These are phyloP conservation scores for Microstroma glucosiphilum DNA, from an alignment of 1,284 basidiomycete genomes.

Conservation along the genomic window DNA sequence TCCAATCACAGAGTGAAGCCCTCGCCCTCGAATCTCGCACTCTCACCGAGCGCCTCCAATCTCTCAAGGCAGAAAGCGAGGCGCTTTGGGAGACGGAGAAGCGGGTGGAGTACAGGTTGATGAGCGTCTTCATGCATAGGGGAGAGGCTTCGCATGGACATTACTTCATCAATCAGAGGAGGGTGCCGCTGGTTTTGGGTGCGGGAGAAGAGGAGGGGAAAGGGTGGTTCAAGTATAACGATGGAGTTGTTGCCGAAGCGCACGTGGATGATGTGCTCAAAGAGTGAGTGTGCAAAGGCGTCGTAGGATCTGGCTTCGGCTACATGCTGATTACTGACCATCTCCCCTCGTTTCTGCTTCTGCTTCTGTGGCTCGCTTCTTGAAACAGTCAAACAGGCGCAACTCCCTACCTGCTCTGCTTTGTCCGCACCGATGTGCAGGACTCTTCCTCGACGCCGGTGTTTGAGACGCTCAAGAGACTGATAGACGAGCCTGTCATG, in stretches of 20 bases:
- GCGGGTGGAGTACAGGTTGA: conserved; percentile 76
- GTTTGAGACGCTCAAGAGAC: conserved; percentile 10
- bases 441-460: conserved; percentile 10
- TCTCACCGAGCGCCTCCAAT: conserved; percentile 55
- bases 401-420: conserved; percentile 47
- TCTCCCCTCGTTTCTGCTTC: too few relatives aligned
- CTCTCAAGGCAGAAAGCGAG: conserved; percentile 68
- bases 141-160: conserved; percentile 49
- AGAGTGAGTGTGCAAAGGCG: too few relatives aligned
- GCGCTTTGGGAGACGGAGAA: conserved; percentile 67
- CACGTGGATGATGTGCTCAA: conserved; percentile 29
- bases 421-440: conserved; percentile 29
- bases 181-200: conserved; percentile 4
- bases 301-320: too few relatives aligned
- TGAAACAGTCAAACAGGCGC: conserved; percentile 30
- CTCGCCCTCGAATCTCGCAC: conserved; percentile 59
- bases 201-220: neutral
- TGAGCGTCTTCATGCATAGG: conserved; percentile 92
- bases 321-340: too few relatives aligned
- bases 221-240: conserved; percentile 46
- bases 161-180: conserved; percentile 44
- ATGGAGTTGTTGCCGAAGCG: conserved; percentile 25
- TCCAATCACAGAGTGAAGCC: conserved; percentile 45
- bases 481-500: conserved; percentile 7
- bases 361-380: too few relatives aligned